Percentiles rank a stretch among this genome's conserved stretches.
These are phyloP conservation scores for Aspergillus chevalieri DNA, from an alignment of 2,329 filamentous ascomycete species.

Conservation along the genomic window DNA sequence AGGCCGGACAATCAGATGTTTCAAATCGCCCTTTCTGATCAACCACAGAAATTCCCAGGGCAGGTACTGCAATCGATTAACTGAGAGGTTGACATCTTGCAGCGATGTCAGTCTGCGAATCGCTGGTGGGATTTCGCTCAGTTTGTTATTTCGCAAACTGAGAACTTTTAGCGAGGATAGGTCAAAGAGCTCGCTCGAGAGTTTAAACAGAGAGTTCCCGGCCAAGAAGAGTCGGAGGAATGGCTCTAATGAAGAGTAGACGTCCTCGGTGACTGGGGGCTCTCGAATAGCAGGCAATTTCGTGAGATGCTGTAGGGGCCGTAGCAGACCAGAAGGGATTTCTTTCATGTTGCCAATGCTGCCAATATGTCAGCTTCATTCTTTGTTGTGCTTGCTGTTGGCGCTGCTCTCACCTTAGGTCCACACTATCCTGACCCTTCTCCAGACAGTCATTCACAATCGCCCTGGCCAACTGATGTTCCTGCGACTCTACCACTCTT, in stretches of 20 bases:
- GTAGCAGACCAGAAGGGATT: conserved; percentile 30
- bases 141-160: conserved; percentile 42
- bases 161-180: conserved; percentile 37
- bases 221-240: conserved; percentile 40
- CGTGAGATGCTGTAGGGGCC: conserved; percentile 34
- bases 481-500: conserved; percentile 24
- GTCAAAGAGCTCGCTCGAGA: conserved; percentile 39
- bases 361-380: neutral
- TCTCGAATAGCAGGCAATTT: conserved; percentile 31
- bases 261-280: conserved; percentile 31
- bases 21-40: conserved; percentile 31
- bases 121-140: conserved; percentile 35
- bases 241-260: conserved; percentile 35
- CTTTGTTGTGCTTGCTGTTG: too few relatives aligned
- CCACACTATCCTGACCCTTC: conserved; percentile 38
- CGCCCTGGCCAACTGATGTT: conserved; percentile 31
- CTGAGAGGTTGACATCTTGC: conserved; percentile 41
- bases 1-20: conserved; percentile 33
- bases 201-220: conserved; percentile 33
- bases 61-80: conserved; percentile 37
- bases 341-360: conserved; percentile 27
- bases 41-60: conserved; percentile 43
- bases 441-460: conserved; percentile 39
- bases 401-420: conserved; percentile 35
- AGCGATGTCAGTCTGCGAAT: conserved; percentile 38